Base-by-base conservation (phyloP, 768 basidiomycete species). In the Inosperma sp. region DNA sequence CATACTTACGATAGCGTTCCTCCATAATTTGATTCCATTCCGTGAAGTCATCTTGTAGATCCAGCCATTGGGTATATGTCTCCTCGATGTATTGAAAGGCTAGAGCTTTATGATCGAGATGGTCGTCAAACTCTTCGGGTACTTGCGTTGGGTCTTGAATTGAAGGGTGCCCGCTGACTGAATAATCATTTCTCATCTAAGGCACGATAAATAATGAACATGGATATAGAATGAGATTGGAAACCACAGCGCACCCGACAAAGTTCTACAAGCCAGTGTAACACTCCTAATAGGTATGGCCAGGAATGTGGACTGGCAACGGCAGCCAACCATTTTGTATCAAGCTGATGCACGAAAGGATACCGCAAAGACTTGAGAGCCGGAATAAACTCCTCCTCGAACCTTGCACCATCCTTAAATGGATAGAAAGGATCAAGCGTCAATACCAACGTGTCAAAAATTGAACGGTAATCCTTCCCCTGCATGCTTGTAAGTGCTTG, bases 221-320 rank as follows among this genome's bases (percentile, higher is more conserved):
- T n/a, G 35, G n/a, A 27, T 22, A 33, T 13, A 49, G 6, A 12
- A 37, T 31, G 13, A 14, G 5, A 27, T 16, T 16, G 25, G 23
- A 25, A n/a, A 51, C 45, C 9, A n/a, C n/a, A n/a, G 64, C 74
- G 22, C 59, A 94, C 95, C 71, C 85, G 86, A 60, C 87, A 85
- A 56, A 90, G 66, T 59, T 90, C 85, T 7, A 88, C 89, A 12
- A 99, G 70, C 96, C 96, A 99, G 67, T 94, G 88, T 27, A 98
- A 64, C 61, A 89, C 87, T 17, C 88, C 95, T 13, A 98, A 73
- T 21, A 96, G 68, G 17, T 81, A 74, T 0, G 92, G 90, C 96
- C 95, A 98, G n/a, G 86, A 84, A 68, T 91, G 88, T 73, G 88
- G 86, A 48, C 84, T 86, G 0, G 90, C 94, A 0, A 93, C 88